Evolutionary conservation across 164 flowering plant species (phyloP).

Genomic region (Magnolia sinica): DNA sequence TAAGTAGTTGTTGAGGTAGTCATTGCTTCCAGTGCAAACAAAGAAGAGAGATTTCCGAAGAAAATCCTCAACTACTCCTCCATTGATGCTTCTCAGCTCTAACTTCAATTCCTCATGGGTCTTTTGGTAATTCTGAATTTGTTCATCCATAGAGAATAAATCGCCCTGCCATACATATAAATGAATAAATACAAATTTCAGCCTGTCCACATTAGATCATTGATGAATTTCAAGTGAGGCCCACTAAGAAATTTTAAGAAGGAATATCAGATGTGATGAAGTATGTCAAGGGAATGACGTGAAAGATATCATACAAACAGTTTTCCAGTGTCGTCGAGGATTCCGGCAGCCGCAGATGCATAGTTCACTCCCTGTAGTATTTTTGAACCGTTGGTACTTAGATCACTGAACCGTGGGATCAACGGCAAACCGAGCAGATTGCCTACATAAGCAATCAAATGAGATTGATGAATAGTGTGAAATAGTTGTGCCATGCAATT

Average conservation of each 20-base stretch:
- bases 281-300: not conserved
- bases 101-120: slow-evolving; percentile 2
- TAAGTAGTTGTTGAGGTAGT: slow-evolving; percentile 4
- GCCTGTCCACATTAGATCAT: slow-evolving; percentile 5
- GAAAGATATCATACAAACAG: not conserved
- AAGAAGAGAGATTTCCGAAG: slow-evolving; percentile 13
- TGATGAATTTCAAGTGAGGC: not conserved
- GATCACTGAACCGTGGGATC: slow-evolving; percentile 8
- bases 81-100: not conserved
- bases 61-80: not conserved
- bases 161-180: no score
- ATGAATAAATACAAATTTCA: no score
- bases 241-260: no score
- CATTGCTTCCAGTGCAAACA: slow-evolving; percentile 13
- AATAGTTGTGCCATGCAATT: no score
- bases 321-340: slow-evolving; percentile 7
- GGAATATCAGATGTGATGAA: not conserved
- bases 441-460: slow-evolving; percentile 4
- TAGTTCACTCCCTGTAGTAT: slow-evolving; percentile 17
- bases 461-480: no score
- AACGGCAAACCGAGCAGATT: slow-evolving; percentile 8
- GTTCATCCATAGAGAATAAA: slow-evolving; percentile 5
- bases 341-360: slow-evolving; percentile 19
- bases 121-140: slow-evolving; percentile 3
- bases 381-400: slow-evolving; percentile 11